phyloP scores from a whole-genome alignment of 352 stramenopile genomes.

The Pythium scleroteichum region DNA sequence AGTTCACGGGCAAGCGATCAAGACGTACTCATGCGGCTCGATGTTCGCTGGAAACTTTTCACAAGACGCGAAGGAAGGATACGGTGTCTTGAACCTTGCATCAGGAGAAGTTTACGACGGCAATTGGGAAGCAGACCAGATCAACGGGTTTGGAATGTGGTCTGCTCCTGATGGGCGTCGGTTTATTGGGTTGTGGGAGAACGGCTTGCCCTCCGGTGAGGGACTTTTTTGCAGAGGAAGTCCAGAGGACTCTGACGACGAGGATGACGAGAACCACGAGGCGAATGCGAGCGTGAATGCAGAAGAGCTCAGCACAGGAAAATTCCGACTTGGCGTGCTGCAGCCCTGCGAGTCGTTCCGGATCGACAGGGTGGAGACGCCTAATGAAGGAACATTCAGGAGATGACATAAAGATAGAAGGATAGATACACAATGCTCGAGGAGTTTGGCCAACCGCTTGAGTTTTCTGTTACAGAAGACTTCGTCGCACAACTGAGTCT shows the following conservation, averaged over 20 bases:
- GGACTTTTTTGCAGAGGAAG: conserved; percentile 50
- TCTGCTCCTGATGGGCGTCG: conserved; percentile 39
- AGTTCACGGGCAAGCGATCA: conserved; percentile 45
- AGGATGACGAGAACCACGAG: conserved; percentile 24
- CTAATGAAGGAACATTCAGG: background rate
- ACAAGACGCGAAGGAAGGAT: conserved; percentile 43
- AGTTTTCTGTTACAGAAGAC: conserved; percentile 38
- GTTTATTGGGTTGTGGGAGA: conserved; percentile 59
- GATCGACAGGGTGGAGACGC: conserved; percentile 27
- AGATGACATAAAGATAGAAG: conserved; percentile 20
- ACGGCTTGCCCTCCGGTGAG: conserved; percentile 51
- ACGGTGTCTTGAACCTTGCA: conserved; percentile 56
- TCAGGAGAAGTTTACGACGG: conserved; percentile 73
- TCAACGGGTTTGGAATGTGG: conserved; percentile 72
- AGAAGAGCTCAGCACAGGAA: conserved; percentile 30
- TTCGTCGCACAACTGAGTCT: conserved; percentile 64
- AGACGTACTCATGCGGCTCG: conserved; percentile 58
- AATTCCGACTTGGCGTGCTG: conserved; percentile 48
- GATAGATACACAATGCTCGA: conserved; percentile 5
- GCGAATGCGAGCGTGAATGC: conserved; percentile 3
- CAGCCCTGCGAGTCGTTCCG: conserved; percentile 45
- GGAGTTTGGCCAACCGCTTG: conserved; percentile 31
- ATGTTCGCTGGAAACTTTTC: conserved; percentile 59
- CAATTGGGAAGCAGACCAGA: conserved; percentile 47
- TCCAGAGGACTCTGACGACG: conserved; percentile 18